Evolutionary conservation across 2,329 filamentous ascomycete species (phyloP).

Genomic region (Fusarium lyarnte): DNA sequence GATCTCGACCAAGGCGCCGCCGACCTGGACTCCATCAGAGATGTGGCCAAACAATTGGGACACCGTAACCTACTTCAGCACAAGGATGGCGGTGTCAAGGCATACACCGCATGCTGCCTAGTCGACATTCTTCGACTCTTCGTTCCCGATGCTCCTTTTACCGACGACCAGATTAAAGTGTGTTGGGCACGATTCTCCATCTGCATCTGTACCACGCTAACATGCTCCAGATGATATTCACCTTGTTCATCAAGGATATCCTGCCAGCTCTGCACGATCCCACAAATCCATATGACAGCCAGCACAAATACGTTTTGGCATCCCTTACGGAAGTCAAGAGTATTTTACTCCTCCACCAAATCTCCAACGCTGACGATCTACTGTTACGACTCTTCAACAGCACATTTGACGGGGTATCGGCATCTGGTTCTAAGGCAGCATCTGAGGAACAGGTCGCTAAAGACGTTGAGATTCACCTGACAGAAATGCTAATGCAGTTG

Average conservation of each 20-base stretch:
- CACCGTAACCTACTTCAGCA: slow-evolving; percentile 85
- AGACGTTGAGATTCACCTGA: slow-evolving; percentile 94
- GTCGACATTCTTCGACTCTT: slow-evolving; percentile 93
- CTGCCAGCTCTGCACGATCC: slow-evolving; percentile 88
- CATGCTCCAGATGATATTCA: slow-evolving; percentile 84
- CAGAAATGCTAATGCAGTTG: slow-evolving; percentile 81
- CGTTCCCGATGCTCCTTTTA: slow-evolving; percentile 95
- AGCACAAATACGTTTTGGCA: slow-evolving; percentile 90
- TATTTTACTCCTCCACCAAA: slow-evolving; percentile 88
- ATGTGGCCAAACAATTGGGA: slow-evolving; percentile 86
- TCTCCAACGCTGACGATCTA: slow-evolving; percentile 82
- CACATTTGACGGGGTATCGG: slow-evolving; percentile 92
- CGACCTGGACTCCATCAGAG: slow-evolving; percentile 82
- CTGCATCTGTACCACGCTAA: slow-evolving; percentile 31
- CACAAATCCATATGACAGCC: slow-evolving; percentile 87
- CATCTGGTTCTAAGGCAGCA: slow-evolving; percentile 72
- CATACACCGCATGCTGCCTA: slow-evolving; percentile 87
- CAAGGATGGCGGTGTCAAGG: slow-evolving; percentile 92
- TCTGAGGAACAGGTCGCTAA: slow-evolving; percentile 87
- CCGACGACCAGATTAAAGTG: slow-evolving; percentile 88
- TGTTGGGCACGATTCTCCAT: not conserved
- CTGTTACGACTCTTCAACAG: slow-evolving; percentile 84
- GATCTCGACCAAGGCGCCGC: slow-evolving; percentile 88
- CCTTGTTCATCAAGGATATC: slow-evolving; percentile 83
- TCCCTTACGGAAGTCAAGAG: slow-evolving; percentile 95